These are phyloP conservation scores for Neurospora sp. DNA, from an alignment of 495 filamentous ascomycete species.

Conservation along the genomic window DNA sequence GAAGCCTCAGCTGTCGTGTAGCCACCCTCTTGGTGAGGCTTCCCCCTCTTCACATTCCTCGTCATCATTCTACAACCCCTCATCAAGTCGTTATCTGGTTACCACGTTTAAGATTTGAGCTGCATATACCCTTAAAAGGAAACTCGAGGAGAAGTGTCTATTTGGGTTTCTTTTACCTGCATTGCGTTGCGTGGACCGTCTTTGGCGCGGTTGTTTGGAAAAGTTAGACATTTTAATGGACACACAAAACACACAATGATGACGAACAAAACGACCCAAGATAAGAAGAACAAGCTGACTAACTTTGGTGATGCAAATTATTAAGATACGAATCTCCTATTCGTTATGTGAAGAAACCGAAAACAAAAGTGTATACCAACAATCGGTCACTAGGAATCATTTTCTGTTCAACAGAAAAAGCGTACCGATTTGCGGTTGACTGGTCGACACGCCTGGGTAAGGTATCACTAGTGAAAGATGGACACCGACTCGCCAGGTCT, in stretches of 20 bases:
- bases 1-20: slow-evolving; percentile 94
- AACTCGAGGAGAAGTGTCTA: background rate
- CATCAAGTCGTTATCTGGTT: slow-evolving; percentile 10
- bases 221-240: background rate
- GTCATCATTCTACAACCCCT: background rate
- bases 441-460: background rate
- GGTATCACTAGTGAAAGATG: background rate
- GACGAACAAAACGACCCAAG: background rate
- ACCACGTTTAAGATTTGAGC: slow-evolving; percentile 20
- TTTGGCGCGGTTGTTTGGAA: background rate
- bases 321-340: slow-evolving; percentile 41
- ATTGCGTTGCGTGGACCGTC: background rate
- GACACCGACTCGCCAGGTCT: background rate
- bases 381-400: background rate
- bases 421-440: background rate
- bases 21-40: slow-evolving; percentile 76
- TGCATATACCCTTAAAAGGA: background rate
- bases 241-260: background rate
- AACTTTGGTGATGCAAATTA: slow-evolving; percentile 1
- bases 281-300: slow-evolving; percentile 10
- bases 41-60: slow-evolving; percentile 2
- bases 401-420: background rate
- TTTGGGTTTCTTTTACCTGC: background rate
- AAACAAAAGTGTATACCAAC: background rate
- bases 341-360: slow-evolving; percentile 34